Evolutionary conservation across 177 flowering plant genomes (phyloP).

Genomic region (Telopea speciosissima): DNA sequence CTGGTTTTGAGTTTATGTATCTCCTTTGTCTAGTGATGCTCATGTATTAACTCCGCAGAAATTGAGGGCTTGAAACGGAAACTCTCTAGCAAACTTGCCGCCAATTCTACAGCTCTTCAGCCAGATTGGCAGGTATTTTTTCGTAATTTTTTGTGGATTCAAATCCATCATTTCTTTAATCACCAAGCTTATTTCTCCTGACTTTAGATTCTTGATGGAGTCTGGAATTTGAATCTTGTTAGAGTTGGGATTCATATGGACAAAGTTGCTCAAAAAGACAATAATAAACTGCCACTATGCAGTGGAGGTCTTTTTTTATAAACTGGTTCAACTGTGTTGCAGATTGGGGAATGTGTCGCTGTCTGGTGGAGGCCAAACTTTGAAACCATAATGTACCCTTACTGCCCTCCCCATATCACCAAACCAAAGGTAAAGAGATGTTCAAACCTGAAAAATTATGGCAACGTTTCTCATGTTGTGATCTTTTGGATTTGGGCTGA

Average conservation of each 20-base stretch:
- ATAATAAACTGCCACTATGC: neutral
- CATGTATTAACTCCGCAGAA: constrained; percentile 42
- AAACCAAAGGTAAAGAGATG: constrained; percentile 71
- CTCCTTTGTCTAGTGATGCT: neutral
- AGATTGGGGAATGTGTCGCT: constrained; percentile 96
- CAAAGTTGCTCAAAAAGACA: neutral
- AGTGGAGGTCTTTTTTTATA: neutral
- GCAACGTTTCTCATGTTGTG: neutral
- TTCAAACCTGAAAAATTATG: neutral
- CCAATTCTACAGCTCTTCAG: constrained; percentile 60
- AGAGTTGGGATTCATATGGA: neutral
- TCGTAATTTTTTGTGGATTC: neutral
- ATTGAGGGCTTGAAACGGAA: constrained; percentile 92
- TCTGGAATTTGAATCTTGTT: neutral
- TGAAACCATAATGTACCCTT: constrained; percentile 89
- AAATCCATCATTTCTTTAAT: neutral
- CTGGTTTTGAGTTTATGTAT: neutral
- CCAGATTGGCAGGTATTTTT: constrained; percentile 77
- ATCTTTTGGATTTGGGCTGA: neutral
- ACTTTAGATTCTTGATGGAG: neutral
- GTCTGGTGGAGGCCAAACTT: constrained; percentile 99
- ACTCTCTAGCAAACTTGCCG: constrained; percentile 92
- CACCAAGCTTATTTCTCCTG: neutral
- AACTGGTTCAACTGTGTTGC: constrained; percentile 15
- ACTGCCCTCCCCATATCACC: constrained; percentile 95